Base-by-base conservation (phyloP, 768 basidiomycete species). In the Russula sp. region DNA sequence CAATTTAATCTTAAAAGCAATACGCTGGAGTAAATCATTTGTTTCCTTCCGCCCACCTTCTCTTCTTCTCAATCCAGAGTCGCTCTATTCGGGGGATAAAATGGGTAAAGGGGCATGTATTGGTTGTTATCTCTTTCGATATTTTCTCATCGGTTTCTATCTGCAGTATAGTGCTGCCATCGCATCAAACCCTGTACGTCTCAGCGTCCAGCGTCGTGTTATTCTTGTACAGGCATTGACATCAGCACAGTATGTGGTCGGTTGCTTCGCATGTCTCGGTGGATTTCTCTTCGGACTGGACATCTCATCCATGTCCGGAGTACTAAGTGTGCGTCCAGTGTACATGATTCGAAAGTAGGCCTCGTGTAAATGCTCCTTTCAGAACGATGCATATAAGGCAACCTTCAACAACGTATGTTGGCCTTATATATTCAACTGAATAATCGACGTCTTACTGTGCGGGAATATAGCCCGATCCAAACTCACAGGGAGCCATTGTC, bases 221-320 rank as follows among this genome's bases (percentile, higher is more conserved):
- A n/a, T 53, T 53, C 54, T 22, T 5, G 24, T 32, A 20, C 44
- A 48, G 22, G 11, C 44, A 26, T 32, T 46, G 55, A 62, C n/a
- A 28, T 20, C 20, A n/a, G 49, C 14, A n/a, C 66, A 89, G 88
- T 89, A 89, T 73, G 74, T 89, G 62, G 89, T 90, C 61, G 89
- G 89, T 34, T 84, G 86, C 20, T 90, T 90, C 75, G 88, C 89
- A 74, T 90, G 89, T 73, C 89, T 90, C 66, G 88, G 89, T 42
- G 88, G 88, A 68, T 86, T 86, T 55, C 81, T 90, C 42, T 90
- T 90, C 71, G 89, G 89, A 73, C 73, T 90, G 77, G 89, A 90
- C 79, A 89, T 90, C 71, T 87, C 88, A 70, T 90, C 87, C 71
- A 90, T 90, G 88, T 87, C 88, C 57, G 88, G 85, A 9, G 87